phyloP scores from a whole-genome alignment of 2,329 filamentous ascomycete genomes.

The Aspergillus sp. region DNA sequence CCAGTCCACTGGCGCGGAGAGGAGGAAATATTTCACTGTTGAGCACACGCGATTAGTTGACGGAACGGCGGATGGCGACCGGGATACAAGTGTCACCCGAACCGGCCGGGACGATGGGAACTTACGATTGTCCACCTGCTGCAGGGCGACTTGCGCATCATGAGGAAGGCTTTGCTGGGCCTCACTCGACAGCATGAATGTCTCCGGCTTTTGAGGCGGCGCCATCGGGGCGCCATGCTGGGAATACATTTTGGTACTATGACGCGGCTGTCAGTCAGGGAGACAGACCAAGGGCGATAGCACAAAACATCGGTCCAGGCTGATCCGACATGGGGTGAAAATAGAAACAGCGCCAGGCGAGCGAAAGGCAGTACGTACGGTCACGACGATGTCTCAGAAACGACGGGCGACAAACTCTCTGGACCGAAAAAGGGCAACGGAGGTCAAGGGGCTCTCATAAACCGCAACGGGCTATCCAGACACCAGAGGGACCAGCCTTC shows the following conservation, averaged over 20 bases:
- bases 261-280: slow-evolving; percentile 19
- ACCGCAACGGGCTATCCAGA: slow-evolving; percentile 20
- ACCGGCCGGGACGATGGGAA: neutral
- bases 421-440: neutral
- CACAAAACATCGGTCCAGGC: slow-evolving; percentile 8
- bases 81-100: no score
- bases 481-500: slow-evolving; percentile 40
- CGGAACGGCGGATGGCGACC: no score
- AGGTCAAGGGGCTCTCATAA: slow-evolving; percentile 1
- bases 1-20: slow-evolving; percentile 98
- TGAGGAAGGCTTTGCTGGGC: slow-evolving; percentile 94
- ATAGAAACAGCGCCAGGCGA: slow-evolving; percentile 2
- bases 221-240: slow-evolving; percentile 81
- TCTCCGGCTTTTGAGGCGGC: slow-evolving; percentile 93
- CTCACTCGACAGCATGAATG: slow-evolving; percentile 96
- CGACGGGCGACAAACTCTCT: slow-evolving; percentile 6
- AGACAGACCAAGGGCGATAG: slow-evolving; percentile 19
- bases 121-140: slow-evolving; percentile 97
- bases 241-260: slow-evolving; percentile 63
- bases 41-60: slow-evolving; percentile 5
- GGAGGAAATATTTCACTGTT: slow-evolving; percentile 97
- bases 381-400: slow-evolving; percentile 17
- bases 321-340: neutral
- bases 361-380: slow-evolving; percentile 12
- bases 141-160: slow-evolving; percentile 93